Evolutionary conservation across 2,329 filamentous ascomycete genomes (phyloP), one percentile per base, ranked within the genome.

Genomic region (Plenodomus biglobosus): DNA sequence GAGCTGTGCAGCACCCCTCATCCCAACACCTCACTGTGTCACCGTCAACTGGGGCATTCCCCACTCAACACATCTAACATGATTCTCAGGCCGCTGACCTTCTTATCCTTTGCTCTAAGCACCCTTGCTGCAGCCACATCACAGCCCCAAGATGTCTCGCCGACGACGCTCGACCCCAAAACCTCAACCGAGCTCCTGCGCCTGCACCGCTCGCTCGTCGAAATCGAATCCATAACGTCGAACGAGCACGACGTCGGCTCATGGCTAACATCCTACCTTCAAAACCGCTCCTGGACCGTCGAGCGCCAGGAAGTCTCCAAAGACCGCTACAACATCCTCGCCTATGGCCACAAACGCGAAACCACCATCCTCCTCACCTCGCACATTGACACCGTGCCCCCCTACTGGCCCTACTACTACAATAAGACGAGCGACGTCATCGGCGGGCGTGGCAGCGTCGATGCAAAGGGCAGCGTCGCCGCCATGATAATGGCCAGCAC

Each of bases 341-440:
- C 91, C 1, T 90, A 82, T 51, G 72, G 76, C 2, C 68, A 72
- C 39, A 70, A 73, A 15, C 76, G 78, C 32, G 73, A 78, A 8
- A 80, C 85, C 1, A 79, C 78, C 27, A 76, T 89, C 10, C 75
- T 90, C n/a, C 72, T 92, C 1, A 85, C 85, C 1, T 91, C 86
- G 47, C 91, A 96, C 69, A 92, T 95, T 61, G 92, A 96, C 62
- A 85, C 82, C 2, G 83, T 73, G 3, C 68, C 88, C 0, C 88
- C 88, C 0, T 84, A 82, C 67, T 86, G 89, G 50, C 85, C 85
- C 0, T 90, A 90, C 69, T 76, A 77, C 24, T 73, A 78, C 34
- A 77, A 78, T 7, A 58, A 70, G 19, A 80, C 51, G 77, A 80
- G 42, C 52, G 73, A 61, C 38, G 63, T 70, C 35, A 87, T 92